These are phyloP conservation scores for Emmonsia crescens DNA, from an alignment of 2,329 filamentous ascomycete genomes.

Conservation along the genomic window DNA sequence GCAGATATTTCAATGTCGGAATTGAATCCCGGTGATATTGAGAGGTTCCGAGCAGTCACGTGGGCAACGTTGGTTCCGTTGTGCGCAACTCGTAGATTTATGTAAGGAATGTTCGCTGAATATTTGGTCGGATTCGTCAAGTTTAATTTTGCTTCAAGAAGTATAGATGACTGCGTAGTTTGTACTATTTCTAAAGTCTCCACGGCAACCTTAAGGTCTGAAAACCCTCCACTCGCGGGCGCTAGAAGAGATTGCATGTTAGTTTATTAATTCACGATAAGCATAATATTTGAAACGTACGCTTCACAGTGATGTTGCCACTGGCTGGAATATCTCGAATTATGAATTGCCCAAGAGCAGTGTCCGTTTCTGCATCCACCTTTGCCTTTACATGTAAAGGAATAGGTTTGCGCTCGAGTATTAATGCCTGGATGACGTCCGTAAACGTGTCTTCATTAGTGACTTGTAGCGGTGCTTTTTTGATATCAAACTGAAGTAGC, in stretches of 20 bases:
- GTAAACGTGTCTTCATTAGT: slow-evolving; percentile 69
- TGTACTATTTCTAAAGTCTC: slow-evolving; percentile 61
- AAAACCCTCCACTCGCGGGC: slow-evolving; percentile 43
- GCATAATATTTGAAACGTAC: slow-evolving; percentile 50
- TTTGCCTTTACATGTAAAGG: slow-evolving; percentile 62
- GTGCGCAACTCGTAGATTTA: slow-evolving; percentile 63
- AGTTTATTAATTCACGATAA: not conserved
- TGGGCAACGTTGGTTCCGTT: slow-evolving; percentile 68
- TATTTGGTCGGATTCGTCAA: slow-evolving; percentile 87
- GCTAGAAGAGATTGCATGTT: slow-evolving; percentile 35
- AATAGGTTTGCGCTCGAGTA: slow-evolving; percentile 64
- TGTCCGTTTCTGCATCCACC: slow-evolving; percentile 74
- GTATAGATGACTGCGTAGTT: slow-evolving; percentile 60
- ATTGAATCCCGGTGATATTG: slow-evolving; percentile 60
- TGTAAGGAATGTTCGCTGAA: slow-evolving; percentile 66
- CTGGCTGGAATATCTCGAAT: slow-evolving; percentile 73
- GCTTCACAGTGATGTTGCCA: slow-evolving; percentile 82
- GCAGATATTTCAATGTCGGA: slow-evolving; percentile 56
- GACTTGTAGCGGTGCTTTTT: slow-evolving; percentile 70
- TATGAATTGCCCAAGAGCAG: slow-evolving; percentile 67
- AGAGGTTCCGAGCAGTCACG: slow-evolving; percentile 54
- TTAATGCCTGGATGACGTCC: slow-evolving; percentile 65
- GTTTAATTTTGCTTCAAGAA: slow-evolving; percentile 61
- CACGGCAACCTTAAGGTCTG: slow-evolving; percentile 52
- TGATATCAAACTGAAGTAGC: slow-evolving; percentile 63